Evolutionary conservation across 345 rosid genomes (phyloP).

Genomic region (Raphanus raphanistrum): DNA sequence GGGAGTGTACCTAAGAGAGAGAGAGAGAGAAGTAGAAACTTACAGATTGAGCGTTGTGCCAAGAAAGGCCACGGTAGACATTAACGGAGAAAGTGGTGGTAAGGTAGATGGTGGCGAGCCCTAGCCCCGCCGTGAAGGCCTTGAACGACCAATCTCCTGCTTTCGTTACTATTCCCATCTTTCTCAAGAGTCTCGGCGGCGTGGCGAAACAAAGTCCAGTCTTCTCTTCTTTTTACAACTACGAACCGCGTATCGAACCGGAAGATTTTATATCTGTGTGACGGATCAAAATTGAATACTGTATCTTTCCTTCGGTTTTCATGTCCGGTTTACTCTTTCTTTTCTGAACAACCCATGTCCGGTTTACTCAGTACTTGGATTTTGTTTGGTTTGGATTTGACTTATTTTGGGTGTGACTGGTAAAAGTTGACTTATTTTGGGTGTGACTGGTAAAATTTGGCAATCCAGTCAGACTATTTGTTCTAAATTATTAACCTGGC

Average conservation of each 20-base stretch:
- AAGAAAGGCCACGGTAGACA: conserved; percentile 70
- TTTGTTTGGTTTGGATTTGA: neutral
- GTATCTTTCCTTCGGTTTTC: neutral
- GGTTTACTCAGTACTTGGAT: neutral
- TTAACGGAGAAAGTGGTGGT: conserved; percentile 73
- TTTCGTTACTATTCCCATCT: conserved; percentile 54
- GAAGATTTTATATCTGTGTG: neutral
- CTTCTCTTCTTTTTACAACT: conserved; percentile 1
- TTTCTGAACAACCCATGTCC: no score
- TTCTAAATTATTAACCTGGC: no score
- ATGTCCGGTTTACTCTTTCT: neutral
- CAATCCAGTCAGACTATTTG: no score
- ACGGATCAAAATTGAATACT: neutral
- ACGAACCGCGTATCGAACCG: neutral
- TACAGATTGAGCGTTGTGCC: conserved; percentile 80
- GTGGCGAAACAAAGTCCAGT: neutral
- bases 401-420: no score
- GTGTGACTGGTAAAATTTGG: no score
- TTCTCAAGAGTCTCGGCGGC: conserved; percentile 7
- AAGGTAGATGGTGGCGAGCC: conserved; percentile 71
- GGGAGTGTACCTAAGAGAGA: neutral
- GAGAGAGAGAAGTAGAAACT: conserved; percentile 2
- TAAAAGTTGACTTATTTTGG: no score
- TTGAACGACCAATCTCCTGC: conserved; percentile 75
- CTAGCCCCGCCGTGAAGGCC: conserved; percentile 76